Evolutionary conservation across 2,329 filamentous ascomycete genomes (phyloP), one percentile per base, ranked within the genome.

Genomic region (Talaromyces marneffei): DNA sequence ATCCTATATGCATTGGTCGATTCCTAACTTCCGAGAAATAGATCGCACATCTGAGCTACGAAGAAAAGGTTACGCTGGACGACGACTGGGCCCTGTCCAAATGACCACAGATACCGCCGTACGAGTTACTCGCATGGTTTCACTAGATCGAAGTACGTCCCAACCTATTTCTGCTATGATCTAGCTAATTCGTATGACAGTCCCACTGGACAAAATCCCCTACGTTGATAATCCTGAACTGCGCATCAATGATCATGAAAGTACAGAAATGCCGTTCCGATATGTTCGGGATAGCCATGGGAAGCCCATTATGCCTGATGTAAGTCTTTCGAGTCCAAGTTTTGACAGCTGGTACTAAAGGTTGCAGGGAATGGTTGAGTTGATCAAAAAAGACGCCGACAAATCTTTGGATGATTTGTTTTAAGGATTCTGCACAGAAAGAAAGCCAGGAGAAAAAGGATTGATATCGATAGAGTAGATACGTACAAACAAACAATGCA

Each of bases 71-170:
- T 99, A 96, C 69, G 82, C 87, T 62, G 92, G 93, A 62, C 87
- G 94, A 58, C 84, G 94, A 62, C 81, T 99, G 31, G 94, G 94
- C 0, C 91, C 93, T 7, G 88, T 92, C 68, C 94, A 99, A 77
- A 97, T 99, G 93, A 97, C 94, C 2, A 99, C 94, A 4, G 94
- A 99, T 74, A 99, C 94, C 20, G 94, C 94, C 4, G 94, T 97
- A 56, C 85, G 94, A 66, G 93, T 97, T 48, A 97, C 94, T 33
- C 85, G 94, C 66, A 88, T 95, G 68, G 89, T 97, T 5, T 87
- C 92, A 10, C 89, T 96, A 70, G 85, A 92, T 66, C 89, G 89
- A 79, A 84, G 92, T 95, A 76, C 66, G 83, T 72, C 62, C 50
- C 18, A n/a, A 23, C 2, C 3, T n/a, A 16, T 35, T 23, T 1